Percentiles rank a stretch among this genome's conserved stretches.
These are phyloP conservation scores for Talaromyces islandicus DNA, from an alignment of 2,329 filamentous ascomycete species.

Conservation along the genomic window DNA sequence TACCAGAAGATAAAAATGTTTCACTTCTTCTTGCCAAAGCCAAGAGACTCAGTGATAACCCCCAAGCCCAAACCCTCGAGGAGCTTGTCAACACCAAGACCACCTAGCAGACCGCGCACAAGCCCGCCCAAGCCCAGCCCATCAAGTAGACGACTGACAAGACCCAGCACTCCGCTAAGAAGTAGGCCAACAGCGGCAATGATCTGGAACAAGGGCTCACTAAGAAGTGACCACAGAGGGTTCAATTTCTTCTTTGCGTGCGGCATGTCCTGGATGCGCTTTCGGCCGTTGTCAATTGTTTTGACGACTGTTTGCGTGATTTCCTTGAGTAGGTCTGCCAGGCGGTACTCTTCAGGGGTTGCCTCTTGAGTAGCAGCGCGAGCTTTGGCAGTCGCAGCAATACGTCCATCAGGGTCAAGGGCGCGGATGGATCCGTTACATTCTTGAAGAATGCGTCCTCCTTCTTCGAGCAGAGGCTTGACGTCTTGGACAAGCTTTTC, in stretches of 20 bases:
- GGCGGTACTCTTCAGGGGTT: constrained; percentile 73
- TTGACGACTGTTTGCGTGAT: constrained; percentile 73
- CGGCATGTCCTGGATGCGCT: constrained; percentile 84
- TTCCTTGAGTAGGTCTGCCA: constrained; percentile 80
- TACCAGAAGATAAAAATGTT: constrained; percentile 9
- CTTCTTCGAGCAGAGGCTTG: constrained; percentile 83
- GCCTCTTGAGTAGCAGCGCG: constrained; percentile 69
- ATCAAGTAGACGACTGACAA: constrained; percentile 74
- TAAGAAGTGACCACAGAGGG: constrained; percentile 70
- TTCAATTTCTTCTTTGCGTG: constrained; percentile 93
- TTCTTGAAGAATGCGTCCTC: constrained; percentile 72
- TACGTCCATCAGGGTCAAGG: constrained; percentile 81
- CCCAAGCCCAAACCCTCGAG: constrained; percentile 49
- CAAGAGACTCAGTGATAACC: constrained; percentile 33
- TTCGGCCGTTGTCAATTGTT: constrained; percentile 82
- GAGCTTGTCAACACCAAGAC: constrained; percentile 40
- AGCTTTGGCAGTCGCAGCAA: constrained; percentile 78
- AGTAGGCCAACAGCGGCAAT: constrained; percentile 80
- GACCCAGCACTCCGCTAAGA: constrained; percentile 72
- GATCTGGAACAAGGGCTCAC: constrained; percentile 85
- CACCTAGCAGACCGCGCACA: constrained; percentile 67
- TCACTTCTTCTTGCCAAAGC: constrained; percentile 48
- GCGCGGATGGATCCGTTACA: constrained; percentile 81
- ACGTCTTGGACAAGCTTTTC: constrained; percentile 81
- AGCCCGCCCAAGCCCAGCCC: constrained; percentile 77